Conservation (phyloP, 306 rosid genomes). For the Aeschynomene evenia region DNA sequence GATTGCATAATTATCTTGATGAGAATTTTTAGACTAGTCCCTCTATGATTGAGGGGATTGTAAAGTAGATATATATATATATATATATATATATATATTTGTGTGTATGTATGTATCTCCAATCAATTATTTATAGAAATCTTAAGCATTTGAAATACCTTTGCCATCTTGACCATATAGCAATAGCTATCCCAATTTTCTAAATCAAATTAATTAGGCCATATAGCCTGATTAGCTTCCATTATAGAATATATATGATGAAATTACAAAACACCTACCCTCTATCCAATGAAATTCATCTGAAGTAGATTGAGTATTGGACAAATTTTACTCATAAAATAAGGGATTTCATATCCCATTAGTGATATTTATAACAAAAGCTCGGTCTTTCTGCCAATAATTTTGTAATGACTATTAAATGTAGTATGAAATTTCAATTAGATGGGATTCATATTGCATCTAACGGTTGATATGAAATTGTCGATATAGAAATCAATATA, state of each 20-base stretch:
- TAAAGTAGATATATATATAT: constrained; percentile 13
- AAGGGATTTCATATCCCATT: too few relatives aligned
- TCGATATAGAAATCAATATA: too few relatives aligned
- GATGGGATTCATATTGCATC: too few relatives aligned
- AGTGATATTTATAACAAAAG: too few relatives aligned
- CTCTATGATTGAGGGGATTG: constrained; percentile 38
- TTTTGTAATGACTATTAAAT: too few relatives aligned
- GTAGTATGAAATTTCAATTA: too few relatives aligned
- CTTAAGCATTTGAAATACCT: constrained; percentile 32
- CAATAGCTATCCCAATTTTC: constrained; percentile 23
- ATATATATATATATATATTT: too few relatives aligned
- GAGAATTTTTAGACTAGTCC: constrained; percentile 22
- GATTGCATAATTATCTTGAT: constrained; percentile 34
- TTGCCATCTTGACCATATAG: constrained; percentile 8
- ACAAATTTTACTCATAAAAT: too few relatives aligned
- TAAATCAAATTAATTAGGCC: constrained; percentile 1
- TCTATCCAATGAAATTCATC: too few relatives aligned
- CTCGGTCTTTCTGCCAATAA: too few relatives aligned
- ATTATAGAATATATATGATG: constrained; percentile 2
- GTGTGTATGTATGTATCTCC: background rate
- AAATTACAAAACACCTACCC: background rate
- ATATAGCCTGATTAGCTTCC: constrained; percentile 7
- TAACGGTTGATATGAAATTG: too few relatives aligned
- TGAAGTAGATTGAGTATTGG: too few relatives aligned
- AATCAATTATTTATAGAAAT: constrained; percentile 40